phyloP scores from a whole-genome alignment of 768 basidiomycete genomes.

The Terana coerulea region DNA sequence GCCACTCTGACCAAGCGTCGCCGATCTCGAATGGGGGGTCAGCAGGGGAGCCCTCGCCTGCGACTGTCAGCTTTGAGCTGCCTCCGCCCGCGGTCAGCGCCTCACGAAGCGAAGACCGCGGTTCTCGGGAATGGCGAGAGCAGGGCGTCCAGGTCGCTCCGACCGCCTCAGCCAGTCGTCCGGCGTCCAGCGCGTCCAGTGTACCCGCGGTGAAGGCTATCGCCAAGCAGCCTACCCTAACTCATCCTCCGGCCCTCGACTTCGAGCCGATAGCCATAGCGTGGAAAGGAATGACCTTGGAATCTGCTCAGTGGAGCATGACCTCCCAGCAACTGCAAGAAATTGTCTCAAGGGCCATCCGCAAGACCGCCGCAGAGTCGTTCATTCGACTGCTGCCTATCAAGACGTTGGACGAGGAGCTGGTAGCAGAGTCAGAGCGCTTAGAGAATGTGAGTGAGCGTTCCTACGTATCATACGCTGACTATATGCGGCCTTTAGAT shows the following conservation, averaged over 20 bases:
- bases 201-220: slow-evolving; percentile 16
- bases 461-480: background rate
- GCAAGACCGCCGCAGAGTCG: slow-evolving; percentile 61
- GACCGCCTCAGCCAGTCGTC: background rate
- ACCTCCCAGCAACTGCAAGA: slow-evolving; percentile 56
- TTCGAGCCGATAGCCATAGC: slow-evolving; percentile 56
- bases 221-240: slow-evolving; percentile 31
- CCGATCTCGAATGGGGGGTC: background rate
- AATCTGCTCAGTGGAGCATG: slow-evolving; percentile 63
- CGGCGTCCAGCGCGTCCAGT: slow-evolving; percentile 11
- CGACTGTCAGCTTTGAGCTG: background rate
- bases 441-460: slow-evolving; percentile 35
- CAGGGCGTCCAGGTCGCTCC: background rate
- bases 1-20: background rate
- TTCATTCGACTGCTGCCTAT: slow-evolving; percentile 67
- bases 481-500: too few species aligned
- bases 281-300: slow-evolving; percentile 67
- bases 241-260: slow-evolving; percentile 46
- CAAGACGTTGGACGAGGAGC: slow-evolving; percentile 54
- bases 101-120: background rate
- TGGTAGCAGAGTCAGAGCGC: slow-evolving; percentile 57
- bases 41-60: background rate
- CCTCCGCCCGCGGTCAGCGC: background rate
- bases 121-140: background rate
- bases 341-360: slow-evolving; percentile 69